phyloP scores from a whole-genome alignment of 2,329 filamentous ascomycete species.

The Diaporthe sp. region DNA sequence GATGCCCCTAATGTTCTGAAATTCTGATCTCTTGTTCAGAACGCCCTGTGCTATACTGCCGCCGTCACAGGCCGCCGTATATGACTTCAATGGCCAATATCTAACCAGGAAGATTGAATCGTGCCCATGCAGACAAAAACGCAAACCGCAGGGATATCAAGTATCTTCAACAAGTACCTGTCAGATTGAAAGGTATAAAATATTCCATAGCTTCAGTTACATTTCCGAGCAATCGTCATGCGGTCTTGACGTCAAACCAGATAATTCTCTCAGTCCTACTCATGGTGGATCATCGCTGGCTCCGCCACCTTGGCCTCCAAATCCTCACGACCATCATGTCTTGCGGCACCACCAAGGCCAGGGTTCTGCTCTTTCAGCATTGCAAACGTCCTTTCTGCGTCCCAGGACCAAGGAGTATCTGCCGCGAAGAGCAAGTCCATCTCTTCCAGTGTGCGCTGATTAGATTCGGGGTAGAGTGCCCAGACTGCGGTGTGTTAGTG shows the following conservation, averaged over 20 bases:
- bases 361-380: background rate
- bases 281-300: background rate
- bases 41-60: too few species aligned
- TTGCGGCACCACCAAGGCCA: background rate
- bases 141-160: background rate
- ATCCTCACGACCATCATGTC: background rate
- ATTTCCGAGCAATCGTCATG: background rate
- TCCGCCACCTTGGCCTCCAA: background rate
- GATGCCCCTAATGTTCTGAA: background rate
- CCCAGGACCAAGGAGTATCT: slow-evolving; percentile 37
- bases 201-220: background rate
- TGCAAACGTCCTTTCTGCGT: slow-evolving; percentile 41
- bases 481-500: slow-evolving; percentile 62
- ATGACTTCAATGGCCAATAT: background rate
- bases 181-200: too few species aligned
- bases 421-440: slow-evolving; percentile 81
- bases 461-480: slow-evolving; percentile 81
- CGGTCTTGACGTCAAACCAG: background rate
- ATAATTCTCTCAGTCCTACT: background rate
- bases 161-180: background rate
- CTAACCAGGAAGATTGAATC: background rate
- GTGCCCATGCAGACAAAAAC: background rate
- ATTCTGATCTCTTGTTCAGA: background rate
- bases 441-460: slow-evolving; percentile 80
- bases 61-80: background rate